These are phyloP conservation scores for Pyrenochaeta sp. DNA, from an alignment of 2,329 filamentous ascomycete species.

Conservation along the genomic window DNA sequence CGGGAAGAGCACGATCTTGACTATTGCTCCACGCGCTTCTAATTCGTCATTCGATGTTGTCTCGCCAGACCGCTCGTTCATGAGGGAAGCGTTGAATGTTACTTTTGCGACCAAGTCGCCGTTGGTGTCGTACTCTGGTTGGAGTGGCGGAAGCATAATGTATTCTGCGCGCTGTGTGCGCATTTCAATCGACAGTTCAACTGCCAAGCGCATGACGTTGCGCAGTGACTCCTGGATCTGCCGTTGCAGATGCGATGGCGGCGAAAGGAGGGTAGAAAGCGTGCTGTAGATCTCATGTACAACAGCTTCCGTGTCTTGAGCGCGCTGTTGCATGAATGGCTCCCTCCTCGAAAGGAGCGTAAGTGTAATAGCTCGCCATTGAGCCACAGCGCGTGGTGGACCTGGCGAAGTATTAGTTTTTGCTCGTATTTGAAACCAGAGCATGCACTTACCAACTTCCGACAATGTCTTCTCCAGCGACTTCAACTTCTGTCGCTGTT, in stretches of 20 bases:
- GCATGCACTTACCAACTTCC: conserved; percentile 70
- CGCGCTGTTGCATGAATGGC: conserved; percentile 82
- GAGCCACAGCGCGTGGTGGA: conserved; percentile 85
- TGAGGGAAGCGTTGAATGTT: conserved; percentile 88
- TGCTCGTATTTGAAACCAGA: not conserved
- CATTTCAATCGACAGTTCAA: conserved; percentile 94
- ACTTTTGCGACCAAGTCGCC: conserved; percentile 90
- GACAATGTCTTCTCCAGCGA: conserved; percentile 88
- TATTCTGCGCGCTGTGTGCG: conserved; percentile 96
- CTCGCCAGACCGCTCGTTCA: conserved; percentile 88
- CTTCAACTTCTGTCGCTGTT: conserved; percentile 97
- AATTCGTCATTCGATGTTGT: conserved; percentile 79
- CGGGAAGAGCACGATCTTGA: conserved; percentile 94
- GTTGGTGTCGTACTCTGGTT: conserved; percentile 93
- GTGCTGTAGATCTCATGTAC: conserved; percentile 89
- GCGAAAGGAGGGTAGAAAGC: conserved; percentile 83
- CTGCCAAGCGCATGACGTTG: conserved; percentile 87
- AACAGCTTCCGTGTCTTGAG: conserved; percentile 94
- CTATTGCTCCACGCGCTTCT: conserved; percentile 76
- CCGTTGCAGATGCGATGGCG: conserved; percentile 79
- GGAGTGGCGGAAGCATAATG: conserved; percentile 95
- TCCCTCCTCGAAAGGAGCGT: conserved; percentile 84
- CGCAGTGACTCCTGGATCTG: conserved; percentile 86
- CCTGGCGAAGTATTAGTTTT: conserved; percentile 49
- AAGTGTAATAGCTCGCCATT: conserved; percentile 95